Evolutionary conservation across 2,329 filamentous ascomycete genomes (phyloP).

Genomic region (Xylariaceae sp.): DNA sequence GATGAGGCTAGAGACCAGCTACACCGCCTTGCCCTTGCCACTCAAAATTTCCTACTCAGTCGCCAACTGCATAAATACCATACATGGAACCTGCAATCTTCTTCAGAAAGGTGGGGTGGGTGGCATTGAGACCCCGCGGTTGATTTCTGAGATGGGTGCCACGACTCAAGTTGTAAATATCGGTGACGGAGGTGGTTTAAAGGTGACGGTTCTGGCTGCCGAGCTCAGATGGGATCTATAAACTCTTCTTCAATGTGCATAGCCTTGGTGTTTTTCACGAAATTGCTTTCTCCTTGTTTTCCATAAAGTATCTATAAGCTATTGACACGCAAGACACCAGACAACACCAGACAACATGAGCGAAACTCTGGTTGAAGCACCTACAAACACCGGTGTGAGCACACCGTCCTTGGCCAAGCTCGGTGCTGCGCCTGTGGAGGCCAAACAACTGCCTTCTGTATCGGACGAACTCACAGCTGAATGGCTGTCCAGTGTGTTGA

Average conservation of each 20-base stretch:
- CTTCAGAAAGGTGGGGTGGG: conserved; percentile 5
- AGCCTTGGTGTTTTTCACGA: background rate
- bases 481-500: conserved; percentile 22
- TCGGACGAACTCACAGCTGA: conserved; percentile 21
- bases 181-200: conserved; percentile 11
- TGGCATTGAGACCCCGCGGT: conserved; percentile 12
- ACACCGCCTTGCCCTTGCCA: conserved; percentile 8
- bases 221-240: too few relatives aligned
- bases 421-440: background rate
- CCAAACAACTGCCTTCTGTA: conserved; percentile 14
- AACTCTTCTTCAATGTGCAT: too few relatives aligned
- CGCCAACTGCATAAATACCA: conserved; percentile 12
- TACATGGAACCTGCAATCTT: conserved; percentile 13
- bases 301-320: background rate
- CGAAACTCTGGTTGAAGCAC: conserved; percentile 9
- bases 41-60: conserved; percentile 1
- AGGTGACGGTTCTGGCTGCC: conserved; percentile 11
- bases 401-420: conserved; percentile 1
- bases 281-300: background rate
- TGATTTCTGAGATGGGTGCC: conserved; percentile 3
- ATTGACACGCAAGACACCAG: background rate
- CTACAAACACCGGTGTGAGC: background rate
- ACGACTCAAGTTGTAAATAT: conserved; percentile 7
- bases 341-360: conserved; percentile 2
- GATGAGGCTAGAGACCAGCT: conserved; percentile 15